Evolutionary conservation across 352 stramenopile species (phyloP).

Genomic region (Phytophthora multivora): DNA sequence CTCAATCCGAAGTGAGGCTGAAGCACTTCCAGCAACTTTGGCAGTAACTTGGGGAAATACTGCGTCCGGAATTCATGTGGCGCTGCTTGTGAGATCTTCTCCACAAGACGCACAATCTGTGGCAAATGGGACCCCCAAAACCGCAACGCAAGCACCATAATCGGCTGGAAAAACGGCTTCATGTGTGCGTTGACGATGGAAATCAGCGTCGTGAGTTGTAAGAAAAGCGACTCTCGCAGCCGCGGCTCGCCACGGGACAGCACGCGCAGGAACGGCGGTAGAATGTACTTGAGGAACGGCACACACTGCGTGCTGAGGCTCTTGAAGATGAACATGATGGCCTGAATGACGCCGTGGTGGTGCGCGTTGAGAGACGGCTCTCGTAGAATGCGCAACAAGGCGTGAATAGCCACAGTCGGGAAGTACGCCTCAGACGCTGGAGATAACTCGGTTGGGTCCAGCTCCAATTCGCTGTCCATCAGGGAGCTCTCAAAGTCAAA

Average conservation of each 20-base stretch:
- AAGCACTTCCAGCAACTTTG: slow-evolving; percentile 88
- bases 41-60: slow-evolving; percentile 90
- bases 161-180: slow-evolving; percentile 95
- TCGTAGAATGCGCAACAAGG: slow-evolving; percentile 95
- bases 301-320: slow-evolving; percentile 95
- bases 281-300: slow-evolving; percentile 96
- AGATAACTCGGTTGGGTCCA: slow-evolving; percentile 74
- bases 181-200: slow-evolving; percentile 96
- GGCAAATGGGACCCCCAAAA: slow-evolving; percentile 97
- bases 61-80: slow-evolving; percentile 79
- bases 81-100: slow-evolving; percentile 85
- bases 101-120: slow-evolving; percentile 95
- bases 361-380: slow-evolving; percentile 95
- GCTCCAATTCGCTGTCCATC: slow-evolving; percentile 60
- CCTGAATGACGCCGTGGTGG: slow-evolving; percentile 97
- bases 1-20: slow-evolving; percentile 78
- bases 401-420: slow-evolving; percentile 97
- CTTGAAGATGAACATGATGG: slow-evolving; percentile 99
- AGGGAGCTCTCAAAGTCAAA: slow-evolving; percentile 80
- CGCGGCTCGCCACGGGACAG: slow-evolving; percentile 90
- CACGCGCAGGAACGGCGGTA: slow-evolving; percentile 97
- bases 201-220: slow-evolving; percentile 96
- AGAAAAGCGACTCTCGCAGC: slow-evolving; percentile 95
- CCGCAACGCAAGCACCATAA: slow-evolving; percentile 95
- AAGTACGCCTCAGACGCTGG: slow-evolving; percentile 94